Base-by-base conservation (phyloP, 148 eudicot genomes). In the Rhododendron simsii region DNA sequence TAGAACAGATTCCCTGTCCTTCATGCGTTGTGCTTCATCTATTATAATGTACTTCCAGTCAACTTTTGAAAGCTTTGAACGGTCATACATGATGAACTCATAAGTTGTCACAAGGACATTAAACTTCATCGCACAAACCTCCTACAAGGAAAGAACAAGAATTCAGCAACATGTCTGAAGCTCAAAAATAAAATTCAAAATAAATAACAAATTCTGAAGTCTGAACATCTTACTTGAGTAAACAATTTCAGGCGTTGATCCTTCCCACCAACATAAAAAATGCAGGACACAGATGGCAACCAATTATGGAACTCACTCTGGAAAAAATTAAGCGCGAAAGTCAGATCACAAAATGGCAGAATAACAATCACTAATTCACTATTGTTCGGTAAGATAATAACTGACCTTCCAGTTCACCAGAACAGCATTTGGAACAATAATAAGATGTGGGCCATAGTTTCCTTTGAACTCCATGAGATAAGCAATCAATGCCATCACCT, bases 1-100 rank as follows among this genome's bases (percentile, higher is more conserved):
- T 83, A 97, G 90, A 85, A 97, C 99, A 0, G 99, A 97, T 82
- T 97, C 99, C 90, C 99, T 93, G 89, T 97, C 99, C 89, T 97
- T 97, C 99, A 97, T 97, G 87, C 99, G 87, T 83, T 97, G 99
- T 80, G 98, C 99, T 91, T 97, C 99, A 92, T 97, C 99, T 86
- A 97, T 97, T 87, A 97, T 90, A 50, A 97, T 94, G 88, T 97
- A 97, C 90, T 94, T 97, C 99, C 99, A 97, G 86, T 94, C 98
- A 71, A 95, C 88, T 91, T 89, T 97, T 41, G 99, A 97, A 88
- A 97, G 98, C 87, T 97, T 97, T 76, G 98, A 86, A 45, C 98
- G 98, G 87, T 97, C 99, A 87, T 88, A 95, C 99, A 97, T 97
- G 86, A 97, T 91, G 85, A 97, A 97, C 90, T 97, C 99, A 85